These are phyloP conservation scores for Leucoagaricus sp. DNA, from an alignment of 1,284 basidiomycete species.

Conservation along the genomic window DNA sequence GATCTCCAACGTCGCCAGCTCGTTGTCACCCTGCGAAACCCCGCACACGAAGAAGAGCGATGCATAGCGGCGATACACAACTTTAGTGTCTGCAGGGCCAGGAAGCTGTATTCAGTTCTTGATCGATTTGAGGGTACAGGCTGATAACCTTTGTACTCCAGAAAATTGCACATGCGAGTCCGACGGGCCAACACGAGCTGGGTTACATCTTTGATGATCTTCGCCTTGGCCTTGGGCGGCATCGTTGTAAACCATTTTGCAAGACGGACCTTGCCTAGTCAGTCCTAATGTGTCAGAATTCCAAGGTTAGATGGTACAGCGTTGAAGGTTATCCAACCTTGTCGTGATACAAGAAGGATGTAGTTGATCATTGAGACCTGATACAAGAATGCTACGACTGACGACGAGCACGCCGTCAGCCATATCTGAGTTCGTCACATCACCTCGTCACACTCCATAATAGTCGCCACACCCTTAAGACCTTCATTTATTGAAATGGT, in stretches of 20 bases:
- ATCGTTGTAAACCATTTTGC: slow-evolving; percentile 99
- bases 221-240: slow-evolving; percentile 91
- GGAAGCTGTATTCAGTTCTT: neutral
- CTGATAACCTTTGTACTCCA: slow-evolving; percentile 93
- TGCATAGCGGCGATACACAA: slow-evolving; percentile 97
- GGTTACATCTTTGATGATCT: slow-evolving; percentile 99
- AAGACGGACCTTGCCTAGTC: slow-evolving; percentile 91
- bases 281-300: slow-evolving; percentile 11
- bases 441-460: slow-evolving; percentile 4
- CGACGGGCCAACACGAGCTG: slow-evolving; percentile 95
- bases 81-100: slow-evolving; percentile 83
- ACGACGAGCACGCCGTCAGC: neutral
- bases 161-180: slow-evolving; percentile 98
- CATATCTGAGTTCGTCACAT: slow-evolving; percentile 1
- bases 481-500: neutral
- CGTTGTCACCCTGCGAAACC: slow-evolving; percentile 88
- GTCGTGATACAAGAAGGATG: slow-evolving; percentile 94
- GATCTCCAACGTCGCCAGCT: slow-evolving; percentile 92
- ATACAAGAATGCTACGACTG: neutral
- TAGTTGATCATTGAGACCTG: slow-evolving; percentile 76
- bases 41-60: slow-evolving; percentile 98
- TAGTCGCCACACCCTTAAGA: neutral
- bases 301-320: slow-evolving; percentile 12
- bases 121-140: neutral
- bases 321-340: slow-evolving; percentile 58